Evolutionary conservation across 208 protist genomes (phyloP).

Genomic region (Trypanosoma scelopori): DNA sequence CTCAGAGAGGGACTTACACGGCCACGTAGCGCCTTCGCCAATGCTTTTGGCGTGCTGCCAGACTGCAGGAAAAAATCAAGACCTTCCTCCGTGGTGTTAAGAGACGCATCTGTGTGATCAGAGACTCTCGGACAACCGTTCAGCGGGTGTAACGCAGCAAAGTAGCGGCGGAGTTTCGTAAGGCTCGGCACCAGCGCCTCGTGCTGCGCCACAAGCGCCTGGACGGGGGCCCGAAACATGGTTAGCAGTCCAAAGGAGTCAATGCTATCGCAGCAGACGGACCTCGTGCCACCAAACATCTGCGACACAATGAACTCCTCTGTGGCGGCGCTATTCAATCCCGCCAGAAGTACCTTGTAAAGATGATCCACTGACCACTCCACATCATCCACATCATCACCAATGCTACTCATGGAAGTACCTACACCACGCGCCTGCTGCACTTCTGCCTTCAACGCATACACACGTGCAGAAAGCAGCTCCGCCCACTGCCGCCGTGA

Average conservation of each 20-base stretch:
- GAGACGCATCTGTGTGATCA: constrained; percentile 28
- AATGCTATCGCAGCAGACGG: constrained; percentile 34
- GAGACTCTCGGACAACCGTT: constrained; percentile 6
- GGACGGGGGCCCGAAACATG: constrained; percentile 59
- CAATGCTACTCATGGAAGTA: neutral
- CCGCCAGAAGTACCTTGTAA: constrained; percentile 59
- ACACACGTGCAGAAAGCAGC: constrained; percentile 43
- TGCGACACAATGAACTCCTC: constrained; percentile 18
- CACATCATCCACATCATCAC: constrained; percentile 21
- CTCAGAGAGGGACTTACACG: constrained; percentile 70
- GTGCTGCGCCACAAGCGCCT: constrained; percentile 46
- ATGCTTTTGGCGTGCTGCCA: constrained; percentile 37
- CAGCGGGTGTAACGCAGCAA: constrained; percentile 56
- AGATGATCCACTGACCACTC: constrained; percentile 54
- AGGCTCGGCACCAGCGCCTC: constrained; percentile 49
- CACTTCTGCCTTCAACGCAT: constrained; percentile 22
- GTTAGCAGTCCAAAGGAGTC: constrained; percentile 61
- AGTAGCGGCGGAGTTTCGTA: constrained; percentile 49
- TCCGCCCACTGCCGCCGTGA: constrained; percentile 46
- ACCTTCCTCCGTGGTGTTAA: constrained; percentile 51
- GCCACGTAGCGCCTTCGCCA: constrained; percentile 47
- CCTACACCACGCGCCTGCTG: neutral
- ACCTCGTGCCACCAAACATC: constrained; percentile 16
- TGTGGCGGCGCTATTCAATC: constrained; percentile 46
- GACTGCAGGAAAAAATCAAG: constrained; percentile 52